Evolutionary conservation across 192 early-diverging fungal species (phyloP).

Genomic region (Mortierella hygrophila): DNA sequence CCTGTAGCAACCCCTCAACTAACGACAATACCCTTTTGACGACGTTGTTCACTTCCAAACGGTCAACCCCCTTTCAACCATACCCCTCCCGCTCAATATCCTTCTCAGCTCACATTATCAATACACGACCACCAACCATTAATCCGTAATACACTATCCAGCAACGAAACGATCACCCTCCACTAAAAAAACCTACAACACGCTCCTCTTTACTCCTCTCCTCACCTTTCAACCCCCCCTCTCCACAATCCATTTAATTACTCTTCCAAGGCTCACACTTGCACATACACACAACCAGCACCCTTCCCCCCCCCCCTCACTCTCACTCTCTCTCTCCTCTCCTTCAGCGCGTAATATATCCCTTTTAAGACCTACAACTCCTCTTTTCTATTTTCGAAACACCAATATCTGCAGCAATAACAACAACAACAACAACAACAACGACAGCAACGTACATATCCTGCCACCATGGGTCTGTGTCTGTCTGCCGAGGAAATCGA

Average conservation of each 20-base stretch:
- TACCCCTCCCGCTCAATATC: not conserved
- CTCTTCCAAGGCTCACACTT: no score
- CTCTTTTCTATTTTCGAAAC: slow-evolving; percentile 51
- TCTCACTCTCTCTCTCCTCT: not conserved
- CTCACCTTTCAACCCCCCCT: not conserved
- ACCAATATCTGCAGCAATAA: not conserved
- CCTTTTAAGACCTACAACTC: slow-evolving; percentile 17
- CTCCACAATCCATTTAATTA: no score
- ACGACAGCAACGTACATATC: slow-evolving; percentile 59
- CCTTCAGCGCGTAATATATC: not conserved
- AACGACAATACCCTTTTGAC: not conserved
- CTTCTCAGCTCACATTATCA: no score
- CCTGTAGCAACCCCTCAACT: not conserved
- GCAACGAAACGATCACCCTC: no score
- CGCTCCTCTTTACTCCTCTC: not conserved
- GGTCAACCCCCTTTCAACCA: not conserved
- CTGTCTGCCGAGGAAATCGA: slow-evolving; percentile 73
- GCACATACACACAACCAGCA: slow-evolving; percentile 5
- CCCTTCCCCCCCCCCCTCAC: not conserved
- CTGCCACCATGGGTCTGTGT: slow-evolving; percentile 76
- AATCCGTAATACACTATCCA: no score
- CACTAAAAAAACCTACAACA: no score
- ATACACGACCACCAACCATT: no score
- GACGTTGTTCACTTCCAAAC: not conserved
- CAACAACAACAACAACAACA: slow-evolving; percentile 52